Conservation (phyloP, 1,284 basidiomycete species). For the Cutaneotrichosporon mucoides region DNA sequence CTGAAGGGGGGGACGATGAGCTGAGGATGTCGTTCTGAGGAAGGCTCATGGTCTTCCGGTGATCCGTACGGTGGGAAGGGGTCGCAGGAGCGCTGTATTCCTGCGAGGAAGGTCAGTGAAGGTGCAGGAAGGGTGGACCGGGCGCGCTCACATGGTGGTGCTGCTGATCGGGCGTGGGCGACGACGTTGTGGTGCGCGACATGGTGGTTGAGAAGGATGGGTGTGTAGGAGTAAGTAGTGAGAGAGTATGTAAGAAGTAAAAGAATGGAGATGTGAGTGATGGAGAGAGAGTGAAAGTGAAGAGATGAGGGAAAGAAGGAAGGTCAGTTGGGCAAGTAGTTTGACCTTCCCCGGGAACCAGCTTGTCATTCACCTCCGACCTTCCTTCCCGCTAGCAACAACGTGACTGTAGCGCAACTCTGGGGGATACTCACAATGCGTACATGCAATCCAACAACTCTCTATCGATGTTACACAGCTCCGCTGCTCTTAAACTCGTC, state of each 20-base stretch:
- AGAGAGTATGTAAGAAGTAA: too few relatives aligned
- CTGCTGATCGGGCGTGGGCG: not conserved
- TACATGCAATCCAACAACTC: slow-evolving; percentile 2
- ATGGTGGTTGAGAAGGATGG: not conserved
- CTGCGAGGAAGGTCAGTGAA: not conserved
- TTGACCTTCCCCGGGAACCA: not conserved
- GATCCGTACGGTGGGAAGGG: not conserved
- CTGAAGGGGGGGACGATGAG: slow-evolving; percentile 2
- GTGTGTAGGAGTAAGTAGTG: not conserved
- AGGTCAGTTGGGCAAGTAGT: not conserved
- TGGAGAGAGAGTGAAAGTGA: slow-evolving; percentile 3
- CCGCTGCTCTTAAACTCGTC: slow-evolving; percentile 57
- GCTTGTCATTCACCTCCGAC: too few relatives aligned
- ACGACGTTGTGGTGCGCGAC: not conserved
- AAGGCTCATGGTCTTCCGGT: not conserved
- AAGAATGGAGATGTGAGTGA: slow-evolving; percentile 1
- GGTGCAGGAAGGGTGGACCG: not conserved
- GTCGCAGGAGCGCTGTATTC: not conserved
- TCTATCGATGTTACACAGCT: slow-evolving; percentile 14
- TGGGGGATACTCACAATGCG: not conserved
- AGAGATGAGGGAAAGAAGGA: not conserved
- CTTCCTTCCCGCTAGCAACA: too few relatives aligned
- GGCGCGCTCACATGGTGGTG: not conserved
- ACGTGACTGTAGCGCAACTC: not conserved
- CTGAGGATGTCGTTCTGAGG: not conserved